Percentiles rank a stretch among this genome's conserved stretches.
These are phyloP conservation scores for Lachancea sp. DNA, from an alignment of 805 yeast species.

Conservation along the genomic window DNA sequence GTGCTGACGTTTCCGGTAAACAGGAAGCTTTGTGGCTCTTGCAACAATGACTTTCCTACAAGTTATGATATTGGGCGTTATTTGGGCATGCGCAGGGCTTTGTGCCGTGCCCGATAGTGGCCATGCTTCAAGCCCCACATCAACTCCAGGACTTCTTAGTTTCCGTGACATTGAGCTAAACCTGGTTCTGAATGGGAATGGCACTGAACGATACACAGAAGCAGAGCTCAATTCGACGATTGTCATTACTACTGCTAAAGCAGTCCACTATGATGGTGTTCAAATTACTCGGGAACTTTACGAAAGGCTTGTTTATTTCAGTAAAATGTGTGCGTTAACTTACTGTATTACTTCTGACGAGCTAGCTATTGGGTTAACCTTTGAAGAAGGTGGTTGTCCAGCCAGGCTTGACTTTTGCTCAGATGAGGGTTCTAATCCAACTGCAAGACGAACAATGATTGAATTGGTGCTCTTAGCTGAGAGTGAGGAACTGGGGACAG, in stretches of 20 bases:
- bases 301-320: conserved; percentile 29
- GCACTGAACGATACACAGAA: not conserved
- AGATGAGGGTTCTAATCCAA: conserved; percentile 22
- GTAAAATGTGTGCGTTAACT: conserved; percentile 32
- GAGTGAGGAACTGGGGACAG: conserved; percentile 46
- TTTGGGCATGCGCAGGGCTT: not conserved
- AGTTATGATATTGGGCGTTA: not conserved
- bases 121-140: not conserved
- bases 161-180: not conserved
- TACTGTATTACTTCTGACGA: conserved; percentile 31
- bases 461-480: conserved; percentile 38
- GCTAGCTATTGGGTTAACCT: conserved; percentile 21
- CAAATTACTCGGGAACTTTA: conserved; percentile 17
- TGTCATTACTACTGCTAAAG: too few species aligned
- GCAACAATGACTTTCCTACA: conserved; percentile 15
- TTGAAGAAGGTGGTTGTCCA: conserved; percentile 33
- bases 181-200: not conserved
- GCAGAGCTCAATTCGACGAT: not conserved
- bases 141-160: not conserved
- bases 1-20: too few species aligned
- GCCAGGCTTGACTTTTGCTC: conserved; percentile 28
- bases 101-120: not conserved
- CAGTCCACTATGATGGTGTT: not conserved
- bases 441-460: conserved; percentile 31
- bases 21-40: conserved; percentile 77